Percentiles rank a stretch among this genome's conserved stretches.
Evolutionary conservation across 2,329 filamentous ascomycete genomes (phyloP).

Genomic region (Diaporthe eres): DNA sequence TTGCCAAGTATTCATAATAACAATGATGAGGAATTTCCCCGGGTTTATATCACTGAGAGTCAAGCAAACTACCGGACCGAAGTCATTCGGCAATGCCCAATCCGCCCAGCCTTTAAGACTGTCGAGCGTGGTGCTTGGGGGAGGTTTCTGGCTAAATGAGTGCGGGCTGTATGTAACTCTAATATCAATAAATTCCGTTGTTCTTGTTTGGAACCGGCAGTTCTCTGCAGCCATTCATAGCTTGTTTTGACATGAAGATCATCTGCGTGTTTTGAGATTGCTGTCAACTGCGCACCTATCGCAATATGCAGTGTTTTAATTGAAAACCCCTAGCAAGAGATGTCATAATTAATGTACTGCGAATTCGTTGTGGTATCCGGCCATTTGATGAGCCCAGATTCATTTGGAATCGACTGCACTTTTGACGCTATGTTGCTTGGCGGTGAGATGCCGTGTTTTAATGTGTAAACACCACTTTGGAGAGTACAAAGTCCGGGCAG

Average conservation of each 20-base stretch:
- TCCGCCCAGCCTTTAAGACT: too few relatives aligned
- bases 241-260: neutral
- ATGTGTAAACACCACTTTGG: neutral
- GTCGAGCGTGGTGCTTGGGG: neutral
- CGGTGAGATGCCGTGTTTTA: neutral
- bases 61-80: neutral
- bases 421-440: neutral
- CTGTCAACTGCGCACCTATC: neutral
- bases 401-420: neutral
- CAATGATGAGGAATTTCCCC: neutral
- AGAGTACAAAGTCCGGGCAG: neutral
- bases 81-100: neutral
- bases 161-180: constrained; percentile 3
- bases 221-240: constrained; percentile 21
- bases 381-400: neutral
- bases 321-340: neutral
- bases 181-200: constrained; percentile 9
- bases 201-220: constrained; percentile 6
- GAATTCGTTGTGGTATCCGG: neutral
- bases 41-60: neutral
- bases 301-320: neutral
- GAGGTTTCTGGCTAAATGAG: constrained; percentile 25
- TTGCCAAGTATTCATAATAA: fast-evolving
- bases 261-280: neutral
- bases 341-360: neutral